Percentiles rank a stretch among this genome's conserved stretches.
phyloP scores from a whole-genome alignment of 805 yeast genomes.

The Monosporozyma siamensis region DNA sequence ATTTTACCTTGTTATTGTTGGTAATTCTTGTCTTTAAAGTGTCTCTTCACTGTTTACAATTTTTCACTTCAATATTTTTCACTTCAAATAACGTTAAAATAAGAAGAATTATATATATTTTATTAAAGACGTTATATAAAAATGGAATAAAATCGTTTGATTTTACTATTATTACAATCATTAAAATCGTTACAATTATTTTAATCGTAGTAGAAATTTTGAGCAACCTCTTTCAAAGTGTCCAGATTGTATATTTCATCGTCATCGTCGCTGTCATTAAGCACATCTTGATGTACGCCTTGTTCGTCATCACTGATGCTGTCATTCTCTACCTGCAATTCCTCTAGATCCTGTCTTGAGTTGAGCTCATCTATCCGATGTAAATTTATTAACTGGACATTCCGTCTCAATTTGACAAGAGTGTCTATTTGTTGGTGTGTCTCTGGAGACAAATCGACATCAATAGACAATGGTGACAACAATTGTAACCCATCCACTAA shows the following conservation, averaged over 20 bases:
- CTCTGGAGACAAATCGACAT: slow-evolving; percentile 31
- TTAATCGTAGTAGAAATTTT: slow-evolving; percentile 24
- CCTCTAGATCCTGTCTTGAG: no score
- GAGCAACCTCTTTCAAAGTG: slow-evolving; percentile 16
- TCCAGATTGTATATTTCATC: slow-evolving; percentile 22
- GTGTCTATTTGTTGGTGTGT: slow-evolving; percentile 37
- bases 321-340: no score
- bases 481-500: slow-evolving; percentile 75
- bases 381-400: slow-evolving; percentile 40
- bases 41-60: no score
- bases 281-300: neutral
- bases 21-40: no score
- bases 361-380: slow-evolving; percentile 20
- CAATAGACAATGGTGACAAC: slow-evolving; percentile 30
- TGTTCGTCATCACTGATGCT: neutral
- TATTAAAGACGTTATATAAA: no score
- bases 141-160: no score
- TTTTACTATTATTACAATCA: no score
- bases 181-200: no score
- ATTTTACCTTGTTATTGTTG: no score
- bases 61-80: no score
- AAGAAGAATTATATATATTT: no score
- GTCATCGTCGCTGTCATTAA: slow-evolving; percentile 7
- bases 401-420: slow-evolving; percentile 37
- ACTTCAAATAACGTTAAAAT: no score